Base-by-base conservation (phyloP, 352 stramenopile species). In the Phytophthora citricola region DNA sequence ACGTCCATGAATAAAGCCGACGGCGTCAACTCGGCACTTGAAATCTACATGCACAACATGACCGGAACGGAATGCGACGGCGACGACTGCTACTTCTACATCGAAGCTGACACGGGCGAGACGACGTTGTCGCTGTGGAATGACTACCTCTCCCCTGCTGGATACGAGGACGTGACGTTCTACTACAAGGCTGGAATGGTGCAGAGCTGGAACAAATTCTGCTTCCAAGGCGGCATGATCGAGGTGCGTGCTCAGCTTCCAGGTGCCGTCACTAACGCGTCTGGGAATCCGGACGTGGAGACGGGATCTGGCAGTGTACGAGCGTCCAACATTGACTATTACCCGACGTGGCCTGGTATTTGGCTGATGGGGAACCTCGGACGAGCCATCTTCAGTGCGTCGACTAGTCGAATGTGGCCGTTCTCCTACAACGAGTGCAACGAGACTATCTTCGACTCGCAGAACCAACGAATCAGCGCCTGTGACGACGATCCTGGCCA, bases 331-430 rank as follows among this genome's bases (percentile, higher is more conserved):
- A 69, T 63, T 22, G 61, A 66, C 40, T 82, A 69, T 38, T 94
- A 81, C 64, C 85, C 85, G 31, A 91, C 84, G 50, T 99, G 96
- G 96, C 96, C 96, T 0, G 96, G 95, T 8, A 92, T 99, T 63
- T 99, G 97, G 96, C 75, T 99, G 46, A 79, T 99, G 52, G 97
- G 97, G 6, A 98, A 99, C 78, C 73, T 99, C 11, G 96, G 94
- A n/a, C 75, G 97, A 38, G 93, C 95, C 9, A 98, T 98, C n/a
- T 99, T 98, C 73, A 95, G 93, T 54, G 88, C 81, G 0, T 97
- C 87, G 0, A 98, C 93, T 20, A 93, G 93, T 48, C 91, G 95
- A 55, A 94, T 99, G 65, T 99, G 97, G 97, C 97, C 97, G 2
- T 99, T 95, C 82, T 97, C 87, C 44, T 99, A 98, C 71, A 81